Conservation (phyloP, 257 asterid species). For the Solanum piurae region DNA sequence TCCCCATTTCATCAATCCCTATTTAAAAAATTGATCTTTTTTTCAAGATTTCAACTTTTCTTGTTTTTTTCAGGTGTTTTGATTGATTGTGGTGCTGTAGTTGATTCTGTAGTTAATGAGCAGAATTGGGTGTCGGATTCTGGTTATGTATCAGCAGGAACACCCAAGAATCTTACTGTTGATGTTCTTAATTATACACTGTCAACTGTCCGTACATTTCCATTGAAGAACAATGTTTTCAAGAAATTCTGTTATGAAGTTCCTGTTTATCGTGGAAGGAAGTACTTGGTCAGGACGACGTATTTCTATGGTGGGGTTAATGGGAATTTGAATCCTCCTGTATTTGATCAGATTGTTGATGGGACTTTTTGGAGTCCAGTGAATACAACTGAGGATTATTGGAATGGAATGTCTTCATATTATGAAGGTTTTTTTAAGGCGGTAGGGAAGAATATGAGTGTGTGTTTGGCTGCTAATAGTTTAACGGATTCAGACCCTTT, state of each 20-base stretch:
- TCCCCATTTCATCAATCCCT: neutral
- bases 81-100: conserved; percentile 65
- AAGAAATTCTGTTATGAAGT: conserved; percentile 82
- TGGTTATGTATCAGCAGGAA: conserved; percentile 41
- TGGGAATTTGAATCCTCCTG: conserved; percentile 57
- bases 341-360: conserved; percentile 88
- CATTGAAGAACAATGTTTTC: conserved; percentile 33
- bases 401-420: conserved; percentile 20
- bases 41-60: neutral
- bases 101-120: conserved; percentile 28
- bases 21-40: neutral
- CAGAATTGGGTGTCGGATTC: conserved; percentile 55
- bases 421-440: conserved; percentile 75
- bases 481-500: conserved; percentile 93
- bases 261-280: conserved; percentile 49
- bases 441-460: conserved; percentile 61
- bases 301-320: conserved; percentile 81
- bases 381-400: conserved; percentile 72
- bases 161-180: conserved; percentile 23
- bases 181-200: conserved; percentile 25
- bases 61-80: conserved; percentile 30
- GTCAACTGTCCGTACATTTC: conserved; percentile 68
- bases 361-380: conserved; percentile 87
- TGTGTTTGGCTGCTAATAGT: conserved; percentile 73
- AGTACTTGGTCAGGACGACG: conserved; percentile 58